phyloP scores from a whole-genome alignment of 176 grass and related monocot genomes.

The Luzula sylvatica region DNA sequence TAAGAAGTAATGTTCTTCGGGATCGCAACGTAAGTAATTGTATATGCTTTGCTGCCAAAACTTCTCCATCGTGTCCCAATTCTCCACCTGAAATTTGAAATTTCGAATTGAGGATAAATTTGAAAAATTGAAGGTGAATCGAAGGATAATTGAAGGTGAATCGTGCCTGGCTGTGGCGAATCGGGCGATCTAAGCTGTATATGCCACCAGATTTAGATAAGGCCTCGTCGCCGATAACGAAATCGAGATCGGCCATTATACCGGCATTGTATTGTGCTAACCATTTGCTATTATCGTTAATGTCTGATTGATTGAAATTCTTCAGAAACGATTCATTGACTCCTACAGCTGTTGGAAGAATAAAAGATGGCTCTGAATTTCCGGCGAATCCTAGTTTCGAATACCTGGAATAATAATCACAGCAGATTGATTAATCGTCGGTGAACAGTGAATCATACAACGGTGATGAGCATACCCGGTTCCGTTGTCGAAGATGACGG shows the following conservation, averaged over 20 bases:
- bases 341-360: conserved; percentile 72
- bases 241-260: conserved; percentile 98
- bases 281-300: conserved; percentile 53
- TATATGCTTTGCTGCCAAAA: conserved; percentile 97
- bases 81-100: conserved; percentile 63
- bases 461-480: conserved; percentile 39
- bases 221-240: conserved; percentile 86
- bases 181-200: conserved; percentile 65
- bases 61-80: conserved; percentile 98
- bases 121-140: not conserved
- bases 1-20: conserved; percentile 93
- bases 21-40: conserved; percentile 85
- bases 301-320: conserved; percentile 42
- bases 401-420: conserved; percentile 39
- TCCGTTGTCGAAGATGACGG: conserved; percentile 97
- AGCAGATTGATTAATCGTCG: too few relatives aligned
- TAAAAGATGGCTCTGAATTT: conserved; percentile 78
- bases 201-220: conserved; percentile 57
- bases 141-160: not conserved
- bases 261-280: conserved; percentile 95
- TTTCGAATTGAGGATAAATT: not conserved
- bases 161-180: conserved; percentile 58
- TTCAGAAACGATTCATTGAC: conserved; percentile 93
- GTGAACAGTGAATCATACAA: not conserved
- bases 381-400: conserved; percentile 85